Evolutionary conservation across 139 green algal species (phyloP).

Genomic region (Auxenochlorella pyrenoidosa): DNA sequence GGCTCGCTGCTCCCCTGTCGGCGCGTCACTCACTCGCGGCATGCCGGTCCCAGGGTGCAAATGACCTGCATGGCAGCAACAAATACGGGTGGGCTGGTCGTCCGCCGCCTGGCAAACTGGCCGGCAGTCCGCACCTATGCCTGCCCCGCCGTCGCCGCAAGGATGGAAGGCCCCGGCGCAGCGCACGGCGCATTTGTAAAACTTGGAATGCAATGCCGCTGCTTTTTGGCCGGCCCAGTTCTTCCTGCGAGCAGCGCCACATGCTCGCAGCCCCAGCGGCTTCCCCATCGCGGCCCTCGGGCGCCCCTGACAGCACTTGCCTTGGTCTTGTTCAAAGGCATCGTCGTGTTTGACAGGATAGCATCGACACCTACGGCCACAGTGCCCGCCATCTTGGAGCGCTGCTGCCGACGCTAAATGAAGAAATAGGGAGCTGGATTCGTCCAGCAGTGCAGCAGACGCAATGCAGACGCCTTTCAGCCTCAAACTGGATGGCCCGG

Average conservation of each 20-base stretch:
- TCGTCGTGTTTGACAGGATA: slow-evolving; percentile 12
- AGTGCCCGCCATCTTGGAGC: too few relatives aligned
- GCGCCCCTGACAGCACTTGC: not conserved
- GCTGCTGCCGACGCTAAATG: too few relatives aligned
- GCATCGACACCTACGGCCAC: slow-evolving; percentile 37
- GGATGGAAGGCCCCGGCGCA: not conserved
- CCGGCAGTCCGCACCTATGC: not conserved
- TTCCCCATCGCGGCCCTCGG: not conserved
- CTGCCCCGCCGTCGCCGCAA: too few relatives aligned
- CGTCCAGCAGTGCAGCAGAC: too few relatives aligned
- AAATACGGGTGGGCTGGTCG: not conserved
- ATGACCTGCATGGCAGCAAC: slow-evolving; percentile 75
- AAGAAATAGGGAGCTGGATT: too few relatives aligned
- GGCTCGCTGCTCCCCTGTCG: not conserved
- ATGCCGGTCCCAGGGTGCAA: slow-evolving; percentile 93
- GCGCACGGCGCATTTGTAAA: not conserved
- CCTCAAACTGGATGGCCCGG: too few relatives aligned
- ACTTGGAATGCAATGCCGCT: not conserved
- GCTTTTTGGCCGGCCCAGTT: not conserved
- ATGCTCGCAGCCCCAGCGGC: not conserved
- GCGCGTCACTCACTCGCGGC: slow-evolving; percentile 46
- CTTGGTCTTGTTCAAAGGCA: slow-evolving; percentile 36
- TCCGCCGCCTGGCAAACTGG: not conserved
- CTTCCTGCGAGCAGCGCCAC: not conserved
- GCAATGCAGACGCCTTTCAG: too few relatives aligned